Percentiles rank a stretch among this genome's conserved stretches.
Evolutionary conservation across 2,329 filamentous ascomycete genomes (phyloP).

Genomic region (Apiospora aurea): DNA sequence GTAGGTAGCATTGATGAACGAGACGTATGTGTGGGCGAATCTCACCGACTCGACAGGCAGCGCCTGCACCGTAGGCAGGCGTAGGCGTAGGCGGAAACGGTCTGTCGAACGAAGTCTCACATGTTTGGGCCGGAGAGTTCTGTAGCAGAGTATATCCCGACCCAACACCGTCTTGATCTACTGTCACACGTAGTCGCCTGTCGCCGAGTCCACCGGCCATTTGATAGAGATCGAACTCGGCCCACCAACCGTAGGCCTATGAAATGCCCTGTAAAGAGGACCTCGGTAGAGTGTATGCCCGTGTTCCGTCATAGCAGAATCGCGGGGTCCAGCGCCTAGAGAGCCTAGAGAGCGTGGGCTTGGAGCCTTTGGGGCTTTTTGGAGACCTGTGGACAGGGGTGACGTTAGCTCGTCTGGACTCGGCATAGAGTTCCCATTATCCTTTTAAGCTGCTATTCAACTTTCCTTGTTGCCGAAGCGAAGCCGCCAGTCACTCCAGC

Average conservation of each 20-base stretch:
- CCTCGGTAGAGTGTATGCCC: slow-evolving; percentile 23
- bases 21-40: not conserved
- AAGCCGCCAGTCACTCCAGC: not conserved
- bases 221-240: not conserved
- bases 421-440: slow-evolving; percentile 22
- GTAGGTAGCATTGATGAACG: not conserved
- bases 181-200: not conserved
- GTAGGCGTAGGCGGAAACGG: not conserved
- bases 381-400: not conserved
- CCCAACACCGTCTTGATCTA: not conserved
- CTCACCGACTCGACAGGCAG: not conserved
- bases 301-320: slow-evolving; percentile 23
- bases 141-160: not conserved
- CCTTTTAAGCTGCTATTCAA: slow-evolving; percentile 21
- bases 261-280: not conserved
- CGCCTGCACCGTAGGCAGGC: not conserved
- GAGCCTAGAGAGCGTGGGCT: not conserved
- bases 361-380: not conserved
- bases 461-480: slow-evolving; percentile 25
- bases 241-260: not conserved
- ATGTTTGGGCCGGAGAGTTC: not conserved
- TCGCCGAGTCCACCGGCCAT: not conserved
- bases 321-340: slow-evolving; percentile 8
- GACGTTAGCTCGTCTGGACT: slow-evolving; percentile 14
- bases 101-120: not conserved